A percentile compares a stretch with the other conserved stretches of the same genome.
phyloP scores from a whole-genome alignment of 2,329 filamentous ascomycete genomes.

The Pseudohalonectria lignicola region DNA sequence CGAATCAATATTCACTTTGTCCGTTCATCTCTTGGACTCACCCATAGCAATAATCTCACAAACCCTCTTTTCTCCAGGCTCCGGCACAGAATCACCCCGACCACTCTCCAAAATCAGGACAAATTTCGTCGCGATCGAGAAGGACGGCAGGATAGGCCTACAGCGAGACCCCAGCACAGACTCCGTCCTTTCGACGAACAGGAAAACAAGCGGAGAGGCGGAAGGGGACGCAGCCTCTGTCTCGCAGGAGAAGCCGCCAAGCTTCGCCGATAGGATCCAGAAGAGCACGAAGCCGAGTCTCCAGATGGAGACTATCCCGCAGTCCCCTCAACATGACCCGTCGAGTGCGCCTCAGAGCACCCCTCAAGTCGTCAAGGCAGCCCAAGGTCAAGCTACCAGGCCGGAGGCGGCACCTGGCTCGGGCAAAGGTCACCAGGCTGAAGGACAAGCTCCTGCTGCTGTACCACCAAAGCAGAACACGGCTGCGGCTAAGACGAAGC shows the following conservation, averaged over 20 bases:
- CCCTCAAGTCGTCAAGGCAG: too few relatives aligned
- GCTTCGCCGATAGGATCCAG: slow-evolving; percentile 18
- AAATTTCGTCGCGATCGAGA: slow-evolving; percentile 64
- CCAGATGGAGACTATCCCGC: slow-evolving; percentile 27
- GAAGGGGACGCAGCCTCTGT: slow-evolving; percentile 26
- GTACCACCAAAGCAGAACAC: slow-evolving; percentile 1
- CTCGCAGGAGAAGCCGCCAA: slow-evolving; percentile 24
- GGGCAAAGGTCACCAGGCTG: background rate
- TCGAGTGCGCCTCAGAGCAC: background rate
- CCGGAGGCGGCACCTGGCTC: background rate
- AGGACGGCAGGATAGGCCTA: slow-evolving; percentile 46
- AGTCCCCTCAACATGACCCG: slow-evolving; percentile 23
- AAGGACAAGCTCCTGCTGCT: background rate
- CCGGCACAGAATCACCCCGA: slow-evolving; percentile 48
- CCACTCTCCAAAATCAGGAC: slow-evolving; percentile 67
- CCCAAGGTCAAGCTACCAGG: background rate
- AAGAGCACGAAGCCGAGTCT: slow-evolving; percentile 20
- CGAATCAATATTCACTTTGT: too few relatives aligned
- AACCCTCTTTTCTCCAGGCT: too few relatives aligned
- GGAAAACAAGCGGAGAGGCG: slow-evolving; percentile 25
- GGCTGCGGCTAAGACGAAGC: background rate
- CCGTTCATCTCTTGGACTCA: too few relatives aligned
- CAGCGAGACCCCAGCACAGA: slow-evolving; percentile 32
- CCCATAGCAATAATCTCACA: too few relatives aligned
- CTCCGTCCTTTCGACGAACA: slow-evolving; percentile 23